Evolutionary conservation across 257 asterid species (phyloP).

Genomic region (Cinchona pubescens): DNA sequence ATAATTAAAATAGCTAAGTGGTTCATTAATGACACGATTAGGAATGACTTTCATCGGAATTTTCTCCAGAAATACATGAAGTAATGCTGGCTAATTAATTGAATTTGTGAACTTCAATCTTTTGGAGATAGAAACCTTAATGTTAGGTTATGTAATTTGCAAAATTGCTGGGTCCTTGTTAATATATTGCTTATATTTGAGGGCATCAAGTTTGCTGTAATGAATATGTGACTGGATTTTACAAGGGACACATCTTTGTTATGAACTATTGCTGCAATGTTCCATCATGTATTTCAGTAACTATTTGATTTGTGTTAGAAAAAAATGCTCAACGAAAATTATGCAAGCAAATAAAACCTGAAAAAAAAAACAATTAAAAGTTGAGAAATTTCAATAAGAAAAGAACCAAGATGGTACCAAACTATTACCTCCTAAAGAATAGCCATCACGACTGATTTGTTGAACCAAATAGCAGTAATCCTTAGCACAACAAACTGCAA

Average conservation of each 20-base stretch:
- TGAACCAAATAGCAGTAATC: too few species aligned
- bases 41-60: constrained; percentile 69
- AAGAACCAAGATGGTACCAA: too few species aligned
- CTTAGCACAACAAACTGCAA: too few species aligned
- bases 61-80: constrained; percentile 30
- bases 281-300: neutral
- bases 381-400: too few species aligned
- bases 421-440: too few species aligned
- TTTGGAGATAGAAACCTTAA: neutral
- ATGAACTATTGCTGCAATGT: neutral
- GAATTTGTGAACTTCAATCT: too few species aligned
- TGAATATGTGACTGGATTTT: neutral
- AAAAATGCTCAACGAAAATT: too few species aligned
- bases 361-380: too few species aligned
- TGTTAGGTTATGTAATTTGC: neutral
- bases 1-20: constrained; percentile 64
- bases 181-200: neutral
- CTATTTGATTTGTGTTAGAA: neutral
- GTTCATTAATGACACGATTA: constrained; percentile 88
- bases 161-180: neutral
- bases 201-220: neutral
- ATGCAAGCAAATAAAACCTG: too few species aligned
- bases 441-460: too few species aligned
- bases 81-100: neutral
- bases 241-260: neutral